Conservation (phyloP, 2,329 filamentous ascomycete species). For the Lasiodiplodia sp. region DNA sequence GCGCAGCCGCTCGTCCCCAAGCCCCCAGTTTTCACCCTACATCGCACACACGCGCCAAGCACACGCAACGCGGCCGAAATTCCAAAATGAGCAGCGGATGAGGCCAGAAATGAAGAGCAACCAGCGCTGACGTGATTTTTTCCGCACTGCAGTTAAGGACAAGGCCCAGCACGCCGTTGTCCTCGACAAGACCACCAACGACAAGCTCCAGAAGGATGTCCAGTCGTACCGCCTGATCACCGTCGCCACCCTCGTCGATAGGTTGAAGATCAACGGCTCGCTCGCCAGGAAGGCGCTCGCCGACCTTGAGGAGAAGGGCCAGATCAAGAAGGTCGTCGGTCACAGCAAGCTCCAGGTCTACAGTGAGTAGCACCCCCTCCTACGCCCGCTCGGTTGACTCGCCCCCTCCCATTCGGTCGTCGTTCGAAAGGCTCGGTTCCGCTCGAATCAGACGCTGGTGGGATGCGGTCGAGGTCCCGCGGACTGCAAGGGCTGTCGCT, state of each 20-base stretch:
- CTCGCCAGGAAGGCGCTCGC: constrained; percentile 87
- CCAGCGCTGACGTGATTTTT: constrained; percentile 33
- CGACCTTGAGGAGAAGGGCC: constrained; percentile 96
- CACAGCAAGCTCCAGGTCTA: constrained; percentile 99
- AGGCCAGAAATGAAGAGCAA: neutral
- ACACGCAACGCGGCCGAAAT: neutral
- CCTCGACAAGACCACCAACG: constrained; percentile 95
- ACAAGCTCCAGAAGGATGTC: constrained; percentile 99
- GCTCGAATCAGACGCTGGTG: neutral
- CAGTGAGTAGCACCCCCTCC: constrained; percentile 65
- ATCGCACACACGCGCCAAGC: constrained; percentile 11
- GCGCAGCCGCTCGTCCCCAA: neutral
- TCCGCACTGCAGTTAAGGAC: constrained; percentile 84
- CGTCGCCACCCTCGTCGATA: constrained; percentile 96
- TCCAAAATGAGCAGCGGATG: neutral
- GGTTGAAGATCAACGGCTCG: constrained; percentile 99
- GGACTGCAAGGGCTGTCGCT: neutral
- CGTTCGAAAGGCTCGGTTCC: neutral
- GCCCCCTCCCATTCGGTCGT: neutral
- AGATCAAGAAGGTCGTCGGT: constrained; percentile 96
- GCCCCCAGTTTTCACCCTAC: neutral
- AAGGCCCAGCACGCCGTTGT: constrained; percentile 99
- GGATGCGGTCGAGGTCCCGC: neutral
- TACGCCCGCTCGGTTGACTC: neutral
- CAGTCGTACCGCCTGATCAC: constrained; percentile 99